A percentile compares a stretch with the other conserved stretches of the same genome.
phyloP scores from a whole-genome alignment of 2,329 filamentous ascomycete species.

The Alternaria alternata region DNA sequence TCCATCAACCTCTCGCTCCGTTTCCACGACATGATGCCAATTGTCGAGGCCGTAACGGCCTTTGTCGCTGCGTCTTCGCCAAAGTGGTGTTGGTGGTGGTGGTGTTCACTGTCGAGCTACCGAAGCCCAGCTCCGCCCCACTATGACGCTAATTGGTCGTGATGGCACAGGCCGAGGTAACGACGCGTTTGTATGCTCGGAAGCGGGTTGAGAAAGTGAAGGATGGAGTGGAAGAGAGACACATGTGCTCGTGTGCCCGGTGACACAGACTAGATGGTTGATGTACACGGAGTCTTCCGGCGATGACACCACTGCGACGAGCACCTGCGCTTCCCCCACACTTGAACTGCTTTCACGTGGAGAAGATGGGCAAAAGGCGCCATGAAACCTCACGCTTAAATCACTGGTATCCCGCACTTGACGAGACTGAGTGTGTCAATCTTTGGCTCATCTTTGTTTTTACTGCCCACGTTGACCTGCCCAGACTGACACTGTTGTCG shows the following conservation, averaged over 20 bases:
- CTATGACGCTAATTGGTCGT: slow-evolving; percentile 44
- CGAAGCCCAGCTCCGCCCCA: slow-evolving; percentile 35
- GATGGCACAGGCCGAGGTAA: slow-evolving; percentile 41
- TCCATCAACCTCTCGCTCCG: slow-evolving; percentile 90
- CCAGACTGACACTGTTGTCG: background rate
- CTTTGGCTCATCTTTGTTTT: slow-evolving; percentile 5
- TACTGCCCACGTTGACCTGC: slow-evolving; percentile 1
- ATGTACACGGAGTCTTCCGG: slow-evolving; percentile 19
- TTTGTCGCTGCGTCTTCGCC: slow-evolving; percentile 40
- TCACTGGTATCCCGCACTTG: slow-evolving; percentile 21
- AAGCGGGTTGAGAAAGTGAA: slow-evolving; percentile 9
- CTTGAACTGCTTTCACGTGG: slow-evolving; percentile 44
- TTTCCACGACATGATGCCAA: slow-evolving; percentile 86
- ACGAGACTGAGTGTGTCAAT: slow-evolving; percentile 28
- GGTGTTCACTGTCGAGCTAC: slow-evolving; percentile 19
- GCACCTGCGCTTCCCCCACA: slow-evolving; percentile 36
- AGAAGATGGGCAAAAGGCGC: slow-evolving; percentile 27
- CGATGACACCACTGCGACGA: slow-evolving; percentile 29
- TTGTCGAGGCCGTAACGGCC: slow-evolving; percentile 47
- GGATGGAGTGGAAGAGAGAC: slow-evolving; percentile 5
- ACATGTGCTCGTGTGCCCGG: slow-evolving; percentile 3
- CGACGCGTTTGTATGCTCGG: slow-evolving; percentile 12
- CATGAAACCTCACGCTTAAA: slow-evolving; percentile 5
- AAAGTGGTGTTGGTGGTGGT: slow-evolving; percentile 32
- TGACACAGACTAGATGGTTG: slow-evolving; percentile 9